Percentiles rank a stretch among this genome's conserved stretches.
Evolutionary conservation across 2,329 filamentous ascomycete genomes (phyloP).

Genomic region (Hysterium pulicare): DNA sequence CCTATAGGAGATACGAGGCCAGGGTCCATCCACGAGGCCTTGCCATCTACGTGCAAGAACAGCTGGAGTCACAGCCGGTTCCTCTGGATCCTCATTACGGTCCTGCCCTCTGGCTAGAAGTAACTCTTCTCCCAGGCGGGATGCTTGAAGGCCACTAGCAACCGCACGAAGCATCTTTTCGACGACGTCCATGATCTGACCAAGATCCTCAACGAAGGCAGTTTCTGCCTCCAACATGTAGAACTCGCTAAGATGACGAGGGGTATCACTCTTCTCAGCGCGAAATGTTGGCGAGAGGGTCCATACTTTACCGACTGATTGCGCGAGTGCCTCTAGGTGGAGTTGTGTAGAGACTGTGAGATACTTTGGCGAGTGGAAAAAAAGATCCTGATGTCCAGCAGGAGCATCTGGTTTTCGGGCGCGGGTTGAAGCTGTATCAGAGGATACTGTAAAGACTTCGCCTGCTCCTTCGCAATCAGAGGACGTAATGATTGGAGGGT

Average conservation of each 20-base stretch:
- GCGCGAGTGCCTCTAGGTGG: slow-evolving; percentile 87
- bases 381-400: slow-evolving; percentile 44
- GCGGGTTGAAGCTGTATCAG: slow-evolving; percentile 21
- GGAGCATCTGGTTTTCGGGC: slow-evolving; percentile 26
- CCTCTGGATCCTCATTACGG: slow-evolving; percentile 30
- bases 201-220: slow-evolving; percentile 69
- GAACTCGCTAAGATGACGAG: slow-evolving; percentile 92
- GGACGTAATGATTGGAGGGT: slow-evolving; percentile 91
- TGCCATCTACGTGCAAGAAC: slow-evolving; percentile 68
- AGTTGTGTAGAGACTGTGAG: slow-evolving; percentile 93
- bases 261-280: slow-evolving; percentile 86
- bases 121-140: slow-evolving; percentile 54
- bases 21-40: slow-evolving; percentile 66
- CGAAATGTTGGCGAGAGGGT: slow-evolving; percentile 90
- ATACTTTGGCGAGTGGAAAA: slow-evolving; percentile 88
- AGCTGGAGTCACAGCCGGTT: slow-evolving; percentile 41
- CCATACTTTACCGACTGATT: slow-evolving; percentile 89
- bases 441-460: slow-evolving; percentile 75
- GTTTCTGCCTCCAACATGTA: slow-evolving; percentile 97
- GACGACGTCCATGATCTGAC: slow-evolving; percentile 71
- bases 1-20: slow-evolving; percentile 81
- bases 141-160: slow-evolving; percentile 49
- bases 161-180: slow-evolving; percentile 70
- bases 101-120: slow-evolving; percentile 44
- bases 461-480: slow-evolving; percentile 97